Conservation (phyloP, 1,284 basidiomycete species). For the Apiotrichum siamense region DNA sequence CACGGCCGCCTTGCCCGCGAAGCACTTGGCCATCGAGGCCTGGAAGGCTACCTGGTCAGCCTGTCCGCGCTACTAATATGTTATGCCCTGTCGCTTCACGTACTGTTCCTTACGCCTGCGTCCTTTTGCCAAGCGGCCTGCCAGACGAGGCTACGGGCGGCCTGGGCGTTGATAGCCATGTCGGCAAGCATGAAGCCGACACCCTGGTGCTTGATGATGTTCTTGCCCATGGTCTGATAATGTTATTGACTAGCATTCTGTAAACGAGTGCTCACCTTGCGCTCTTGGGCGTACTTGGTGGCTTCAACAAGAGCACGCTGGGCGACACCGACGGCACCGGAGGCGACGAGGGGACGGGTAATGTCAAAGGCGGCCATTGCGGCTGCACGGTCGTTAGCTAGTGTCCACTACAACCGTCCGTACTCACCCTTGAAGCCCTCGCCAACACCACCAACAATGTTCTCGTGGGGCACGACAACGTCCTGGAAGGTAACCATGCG, state of each 20-base stretch:
- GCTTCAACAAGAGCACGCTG: constrained; percentile 54
- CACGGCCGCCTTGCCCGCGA: constrained; percentile 49
- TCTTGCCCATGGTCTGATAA: constrained; percentile 52
- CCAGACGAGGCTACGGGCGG: constrained; percentile 51
- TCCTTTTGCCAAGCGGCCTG: constrained; percentile 53
- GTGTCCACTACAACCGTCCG: neutral
- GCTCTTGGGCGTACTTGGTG: constrained; percentile 52
- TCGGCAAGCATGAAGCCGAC: constrained; percentile 55
- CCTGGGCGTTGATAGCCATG: constrained; percentile 54
- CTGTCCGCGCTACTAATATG: no score
- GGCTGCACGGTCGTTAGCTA: constrained; percentile 14
- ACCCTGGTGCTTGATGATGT: constrained; percentile 55
- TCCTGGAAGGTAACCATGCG: constrained; percentile 55
- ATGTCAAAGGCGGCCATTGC: constrained; percentile 55
- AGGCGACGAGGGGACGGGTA: constrained; percentile 51
- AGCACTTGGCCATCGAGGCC: constrained; percentile 54
- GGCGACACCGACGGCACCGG: constrained; percentile 53
- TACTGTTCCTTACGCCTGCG: constrained; percentile 50
- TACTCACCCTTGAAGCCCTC: constrained; percentile 52
- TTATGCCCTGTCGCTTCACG: constrained; percentile 6
- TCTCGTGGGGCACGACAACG: constrained; percentile 51
- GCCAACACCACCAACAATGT: constrained; percentile 52
- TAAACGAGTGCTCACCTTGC: constrained; percentile 35
- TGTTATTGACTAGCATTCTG: neutral
- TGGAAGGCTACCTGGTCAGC: constrained; percentile 47